Percentiles rank a stretch among this genome's conserved stretches.
Conservation (phyloP, 768 basidiomycete genomes). For the Mycena leptocephala region DNA sequence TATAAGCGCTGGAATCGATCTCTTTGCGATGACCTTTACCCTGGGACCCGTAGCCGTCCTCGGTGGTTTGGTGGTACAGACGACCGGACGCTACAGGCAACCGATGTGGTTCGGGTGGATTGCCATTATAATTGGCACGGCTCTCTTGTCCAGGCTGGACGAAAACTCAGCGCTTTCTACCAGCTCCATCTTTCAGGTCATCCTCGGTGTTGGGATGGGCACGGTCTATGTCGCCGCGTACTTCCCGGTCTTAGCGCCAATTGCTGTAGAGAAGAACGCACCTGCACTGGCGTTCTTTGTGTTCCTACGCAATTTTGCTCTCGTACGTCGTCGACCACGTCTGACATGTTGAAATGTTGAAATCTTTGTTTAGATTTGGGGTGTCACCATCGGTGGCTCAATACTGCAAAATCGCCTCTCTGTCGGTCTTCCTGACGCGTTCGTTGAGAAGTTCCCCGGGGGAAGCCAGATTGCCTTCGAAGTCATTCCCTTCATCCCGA, state of each 20-base stretch:
- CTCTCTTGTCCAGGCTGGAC: conserved; percentile 29
- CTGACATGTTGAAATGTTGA: neutral
- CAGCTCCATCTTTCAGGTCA: conserved; percentile 31
- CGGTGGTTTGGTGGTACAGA: conserved; percentile 46
- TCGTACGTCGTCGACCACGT: conserved; percentile 41
- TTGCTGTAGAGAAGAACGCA: conserved; percentile 57
- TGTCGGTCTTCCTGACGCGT: conserved; percentile 56
- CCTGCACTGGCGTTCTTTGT: conserved; percentile 61
- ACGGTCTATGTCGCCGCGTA: conserved; percentile 42
- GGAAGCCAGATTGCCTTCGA: too few species aligned
- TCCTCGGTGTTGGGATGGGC: conserved; percentile 42
- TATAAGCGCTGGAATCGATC: conserved; percentile 48
- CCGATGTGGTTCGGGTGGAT: conserved; percentile 18
- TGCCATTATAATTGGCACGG: neutral
- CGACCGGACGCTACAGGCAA: conserved; percentile 38
- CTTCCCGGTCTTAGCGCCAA: conserved; percentile 66
- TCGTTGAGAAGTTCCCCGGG: conserved; percentile 51
- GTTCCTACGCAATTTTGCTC: conserved; percentile 54
- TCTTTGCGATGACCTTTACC: conserved; percentile 40
- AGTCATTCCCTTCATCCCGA: conserved; percentile 60
- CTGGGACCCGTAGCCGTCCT: conserved; percentile 37
- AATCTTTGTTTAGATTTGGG: conserved; percentile 59
- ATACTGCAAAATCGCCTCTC: conserved; percentile 68
- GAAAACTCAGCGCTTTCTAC: conserved; percentile 30
- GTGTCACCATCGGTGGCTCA: conserved; percentile 64